Base-by-base conservation (phyloP, 768 basidiomycete genomes). In the Phlegmacium glaucopus region DNA sequence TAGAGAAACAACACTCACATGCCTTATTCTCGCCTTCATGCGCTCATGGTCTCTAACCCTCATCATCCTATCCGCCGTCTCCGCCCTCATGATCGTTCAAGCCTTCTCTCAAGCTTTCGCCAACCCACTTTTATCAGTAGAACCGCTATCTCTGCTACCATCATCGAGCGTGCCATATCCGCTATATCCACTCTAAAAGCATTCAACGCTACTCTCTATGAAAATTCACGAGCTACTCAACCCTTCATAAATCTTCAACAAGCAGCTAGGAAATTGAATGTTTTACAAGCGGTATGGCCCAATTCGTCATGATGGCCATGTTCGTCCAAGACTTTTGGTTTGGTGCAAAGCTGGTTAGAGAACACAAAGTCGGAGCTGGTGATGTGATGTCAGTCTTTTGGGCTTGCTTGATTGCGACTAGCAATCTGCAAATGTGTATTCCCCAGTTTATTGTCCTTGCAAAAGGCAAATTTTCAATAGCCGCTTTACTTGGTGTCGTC, bases 291-390 rank as follows among this genome's bases (percentile, higher is more conserved):
- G 6, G 26, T 83, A 50, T 85, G n/a, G 79, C 77, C 4, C 90
- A 92, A 56, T 94, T 95, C 60, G 74, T 86, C 45, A 78, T 87
- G 55, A 83, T 92, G 74, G 78, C 79, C 18, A 94, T 95, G 82
- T 97, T 97, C 65, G 90, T 97, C 5, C 85, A 91, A 58, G 93
- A 85, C 1, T 96, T 96, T 68, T 96, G 94, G 92, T 97, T 85
- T 60, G 94, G 94, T n/a, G 77, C 87, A 3, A 83, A 86, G 60
- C 77, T 94, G 45, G 91, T 97, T 16, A 68, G 80, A 17, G 74
- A 83, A 7, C 87, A 85, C 13, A 79, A 74, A 50, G 74, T 80
- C 44, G 68, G 69, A 3, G 70, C 85, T 0, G 91, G 91, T 3
- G 78, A 84, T 36, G 87, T 96, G 53, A 93, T 92, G 85, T 83